These are phyloP conservation scores for Oryza glaberrima DNA, from an alignment of 176 grass and related monocot genomes.

Conservation along the genomic window DNA sequence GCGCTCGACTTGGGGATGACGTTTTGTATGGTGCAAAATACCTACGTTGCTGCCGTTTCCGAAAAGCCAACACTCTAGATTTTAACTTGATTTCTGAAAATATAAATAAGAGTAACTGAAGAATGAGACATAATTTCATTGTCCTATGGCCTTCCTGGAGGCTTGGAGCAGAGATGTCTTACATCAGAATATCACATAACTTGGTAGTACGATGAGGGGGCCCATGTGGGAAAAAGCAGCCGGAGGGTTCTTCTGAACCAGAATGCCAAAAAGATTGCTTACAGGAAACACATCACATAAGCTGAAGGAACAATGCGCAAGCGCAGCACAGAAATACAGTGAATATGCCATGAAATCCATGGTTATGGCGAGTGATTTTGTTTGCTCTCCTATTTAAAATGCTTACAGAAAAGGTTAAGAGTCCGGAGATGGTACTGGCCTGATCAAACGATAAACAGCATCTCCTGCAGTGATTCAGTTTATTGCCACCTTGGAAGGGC, in stretches of 20 bases:
- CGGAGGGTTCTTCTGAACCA: background rate
- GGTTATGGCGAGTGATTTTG: constrained; percentile 10
- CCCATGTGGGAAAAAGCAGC: too few relatives aligned
- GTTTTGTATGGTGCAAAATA: background rate
- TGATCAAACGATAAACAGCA: background rate
- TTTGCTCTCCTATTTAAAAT: constrained; percentile 31
- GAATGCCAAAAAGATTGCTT: background rate
- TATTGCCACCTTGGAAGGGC: constrained; percentile 42
- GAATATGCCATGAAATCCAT: constrained; percentile 13
- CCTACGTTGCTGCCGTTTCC: background rate
- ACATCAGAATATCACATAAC: background rate
- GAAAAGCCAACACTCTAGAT: background rate
- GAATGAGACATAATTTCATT: background rate
- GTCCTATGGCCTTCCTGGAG: background rate
- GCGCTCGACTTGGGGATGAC: background rate
- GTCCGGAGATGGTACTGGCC: constrained; percentile 10
- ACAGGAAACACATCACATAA: background rate
- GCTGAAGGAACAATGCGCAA: constrained; percentile 3
- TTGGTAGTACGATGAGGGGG: too few relatives aligned
- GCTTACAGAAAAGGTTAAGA: constrained; percentile 3
- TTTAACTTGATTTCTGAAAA: background rate
- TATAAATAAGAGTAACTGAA: background rate
- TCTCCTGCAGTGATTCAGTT: constrained; percentile 9
- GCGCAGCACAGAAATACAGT: background rate
- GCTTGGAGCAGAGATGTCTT: background rate